phyloP scores from a whole-genome alignment of 2,329 filamentous ascomycete species.

The Davidsoniella virescens region DNA sequence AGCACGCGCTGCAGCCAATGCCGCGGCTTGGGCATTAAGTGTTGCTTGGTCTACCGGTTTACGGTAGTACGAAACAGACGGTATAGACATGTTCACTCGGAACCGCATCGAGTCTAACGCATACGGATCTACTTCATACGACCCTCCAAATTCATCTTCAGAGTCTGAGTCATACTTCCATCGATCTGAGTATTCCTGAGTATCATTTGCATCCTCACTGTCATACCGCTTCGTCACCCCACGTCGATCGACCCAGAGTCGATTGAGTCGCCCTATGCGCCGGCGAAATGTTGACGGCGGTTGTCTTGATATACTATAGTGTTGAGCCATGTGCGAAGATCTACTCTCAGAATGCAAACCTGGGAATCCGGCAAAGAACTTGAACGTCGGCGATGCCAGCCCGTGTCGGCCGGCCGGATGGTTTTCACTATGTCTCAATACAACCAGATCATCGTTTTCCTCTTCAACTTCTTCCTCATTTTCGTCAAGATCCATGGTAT shows the following conservation, averaged over 20 bases:
- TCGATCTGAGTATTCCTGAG: conserved; percentile 35
- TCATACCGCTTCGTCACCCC: conserved; percentile 37
- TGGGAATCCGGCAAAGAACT: background rate
- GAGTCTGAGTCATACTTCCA: conserved; percentile 82
- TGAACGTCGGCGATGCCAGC: background rate
- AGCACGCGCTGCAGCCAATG: conserved; percentile 12
- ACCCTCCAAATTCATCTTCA: conserved; percentile 71
- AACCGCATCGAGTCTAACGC: conserved; percentile 44
- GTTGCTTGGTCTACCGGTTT: conserved; percentile 17
- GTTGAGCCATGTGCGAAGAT: background rate
- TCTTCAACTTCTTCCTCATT: conserved; percentile 16
- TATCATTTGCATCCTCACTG: conserved; percentile 19
- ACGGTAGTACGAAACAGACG: conserved; percentile 8
- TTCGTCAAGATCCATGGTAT: conserved; percentile 41
- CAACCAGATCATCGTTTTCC: background rate
- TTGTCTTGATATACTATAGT: background rate
- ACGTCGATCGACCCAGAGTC: conserved; percentile 76
- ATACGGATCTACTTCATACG: conserved; percentile 61
- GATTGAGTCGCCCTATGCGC: conserved; percentile 68
- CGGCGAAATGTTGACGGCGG: conserved; percentile 57
- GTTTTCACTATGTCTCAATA: background rate
- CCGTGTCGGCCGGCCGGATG: background rate
- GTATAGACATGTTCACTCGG: conserved; percentile 21
- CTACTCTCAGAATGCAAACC: background rate
- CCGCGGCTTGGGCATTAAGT: conserved; percentile 14